Evolutionary conservation across 1,284 basidiomycete genomes (phyloP).

Genomic region (Wallemia mellicola): DNA sequence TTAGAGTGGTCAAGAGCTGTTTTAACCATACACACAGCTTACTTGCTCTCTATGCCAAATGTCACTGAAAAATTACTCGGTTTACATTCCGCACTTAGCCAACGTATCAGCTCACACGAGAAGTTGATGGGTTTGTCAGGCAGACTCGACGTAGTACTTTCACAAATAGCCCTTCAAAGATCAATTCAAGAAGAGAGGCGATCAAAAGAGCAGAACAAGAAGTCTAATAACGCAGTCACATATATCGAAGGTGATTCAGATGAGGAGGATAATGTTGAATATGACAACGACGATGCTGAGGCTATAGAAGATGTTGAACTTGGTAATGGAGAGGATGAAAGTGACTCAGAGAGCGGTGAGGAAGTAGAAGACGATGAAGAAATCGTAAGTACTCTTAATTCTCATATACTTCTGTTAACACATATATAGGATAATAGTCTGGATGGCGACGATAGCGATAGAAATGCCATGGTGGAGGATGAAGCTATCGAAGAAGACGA

Average conservation of each 20-base stretch:
- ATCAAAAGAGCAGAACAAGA: constrained; percentile 9
- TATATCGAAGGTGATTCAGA: constrained; percentile 24
- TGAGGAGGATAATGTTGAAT: constrained; percentile 6
- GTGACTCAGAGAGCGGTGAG: constrained; percentile 26
- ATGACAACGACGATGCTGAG: constrained; percentile 3
- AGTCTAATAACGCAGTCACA: constrained; percentile 18
- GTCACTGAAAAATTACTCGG: constrained; percentile 3
- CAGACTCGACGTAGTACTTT: constrained; percentile 67
- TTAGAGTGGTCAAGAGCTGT: constrained; percentile 72
- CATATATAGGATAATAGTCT: neutral
- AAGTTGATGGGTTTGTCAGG: constrained; percentile 61
- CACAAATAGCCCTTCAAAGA: constrained; percentile 35
- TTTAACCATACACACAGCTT: constrained; percentile 57
- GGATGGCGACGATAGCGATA: neutral
- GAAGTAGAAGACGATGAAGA: constrained; percentile 32
- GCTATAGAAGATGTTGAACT: constrained; percentile 15
- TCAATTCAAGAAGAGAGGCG: constrained; percentile 5
- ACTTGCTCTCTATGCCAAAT: constrained; percentile 62
- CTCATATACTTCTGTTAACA: neutral
- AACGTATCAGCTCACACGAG: constrained; percentile 52
- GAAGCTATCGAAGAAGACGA: neutral
- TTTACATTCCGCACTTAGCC: constrained; percentile 49
- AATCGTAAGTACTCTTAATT: neutral
- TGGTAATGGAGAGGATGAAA: constrained; percentile 7
- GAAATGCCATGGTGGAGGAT: neutral